These are phyloP conservation scores for Acacia confusa DNA, from an alignment of 306 rosid genomes.

Conservation along the genomic window DNA sequence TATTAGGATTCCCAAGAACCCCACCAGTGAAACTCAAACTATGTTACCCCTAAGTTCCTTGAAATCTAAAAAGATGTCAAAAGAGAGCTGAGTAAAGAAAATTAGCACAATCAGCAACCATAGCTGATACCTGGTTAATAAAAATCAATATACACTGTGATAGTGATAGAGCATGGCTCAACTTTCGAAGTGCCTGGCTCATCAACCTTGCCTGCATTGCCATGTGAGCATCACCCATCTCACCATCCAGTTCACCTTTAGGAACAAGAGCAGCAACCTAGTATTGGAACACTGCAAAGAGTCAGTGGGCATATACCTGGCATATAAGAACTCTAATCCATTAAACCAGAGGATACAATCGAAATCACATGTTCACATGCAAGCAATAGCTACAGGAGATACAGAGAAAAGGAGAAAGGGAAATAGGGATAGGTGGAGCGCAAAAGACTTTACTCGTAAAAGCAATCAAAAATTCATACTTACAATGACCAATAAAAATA, in stretches of 20 bases:
- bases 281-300: conserved; percentile 29
- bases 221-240: conserved; percentile 93
- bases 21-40: not conserved
- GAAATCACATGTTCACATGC: conserved; percentile 5
- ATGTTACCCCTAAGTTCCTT: conserved; percentile 4
- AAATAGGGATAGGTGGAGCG: not conserved
- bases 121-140: conserved; percentile 76
- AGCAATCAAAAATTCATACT: not conserved
- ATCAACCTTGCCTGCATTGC: conserved; percentile 97
- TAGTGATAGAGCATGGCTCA: conserved; percentile 84
- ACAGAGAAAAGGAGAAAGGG: conserved; percentile 5
- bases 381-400: not conserved
- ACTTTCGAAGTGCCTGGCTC: conserved; percentile 94
- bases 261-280: conserved; percentile 99
- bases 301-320: conserved; percentile 14
- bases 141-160: conserved; percentile 75
- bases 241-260: conserved; percentile 92
- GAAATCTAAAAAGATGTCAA: not conserved
- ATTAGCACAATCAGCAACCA: conserved; percentile 17
- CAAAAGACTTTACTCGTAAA: conserved; percentile 2
- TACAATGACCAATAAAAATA: not conserved
- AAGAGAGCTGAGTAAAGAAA: not conserved
- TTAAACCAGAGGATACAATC: conserved; percentile 9
- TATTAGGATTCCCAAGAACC: conserved; percentile 3
- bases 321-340: conserved; percentile 12